Evolutionary conservation across 2,329 filamentous ascomycete species (phyloP).

Genomic region (Sclerotiophoma versabilis): DNA sequence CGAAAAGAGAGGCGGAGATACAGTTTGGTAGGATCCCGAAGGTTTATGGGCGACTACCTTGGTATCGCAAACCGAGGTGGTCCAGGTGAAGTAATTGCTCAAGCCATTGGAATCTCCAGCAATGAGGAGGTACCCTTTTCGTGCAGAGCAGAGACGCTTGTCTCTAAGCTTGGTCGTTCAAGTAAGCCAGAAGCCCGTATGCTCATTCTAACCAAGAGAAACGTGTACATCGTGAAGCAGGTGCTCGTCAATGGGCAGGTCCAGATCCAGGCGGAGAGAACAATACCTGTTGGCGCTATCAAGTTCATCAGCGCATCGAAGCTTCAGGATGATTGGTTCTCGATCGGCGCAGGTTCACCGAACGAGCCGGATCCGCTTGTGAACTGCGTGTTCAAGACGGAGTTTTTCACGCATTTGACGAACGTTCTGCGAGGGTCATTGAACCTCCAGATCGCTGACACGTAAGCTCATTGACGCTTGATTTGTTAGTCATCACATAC

Average conservation of each 20-base stretch:
- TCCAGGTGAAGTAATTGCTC: constrained; percentile 80
- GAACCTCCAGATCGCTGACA: constrained; percentile 81
- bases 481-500: not conserved
- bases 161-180: constrained; percentile 94
- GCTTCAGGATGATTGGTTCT: constrained; percentile 95
- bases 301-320: constrained; percentile 85
- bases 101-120: constrained; percentile 71
- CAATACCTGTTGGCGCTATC: constrained; percentile 84
- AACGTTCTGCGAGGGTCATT: constrained; percentile 80
- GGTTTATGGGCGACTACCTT: constrained; percentile 94
- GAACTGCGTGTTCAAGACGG: constrained; percentile 94
- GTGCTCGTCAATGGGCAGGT: constrained; percentile 81
- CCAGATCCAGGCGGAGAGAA: constrained; percentile 80
- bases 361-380: constrained; percentile 94
- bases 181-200: constrained; percentile 91
- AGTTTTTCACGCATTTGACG: constrained; percentile 92
- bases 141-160: constrained; percentile 85
- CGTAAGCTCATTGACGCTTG: constrained; percentile 49
- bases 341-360: constrained; percentile 84
- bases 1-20: constrained; percentile 91
- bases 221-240: constrained; percentile 89
- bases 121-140: constrained; percentile 86
- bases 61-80: constrained; percentile 83
- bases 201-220: constrained; percentile 82
- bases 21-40: constrained; percentile 87